Evolutionary conservation across 768 basidiomycete species (phyloP).

Genomic region (Lactifluus rugatus): DNA sequence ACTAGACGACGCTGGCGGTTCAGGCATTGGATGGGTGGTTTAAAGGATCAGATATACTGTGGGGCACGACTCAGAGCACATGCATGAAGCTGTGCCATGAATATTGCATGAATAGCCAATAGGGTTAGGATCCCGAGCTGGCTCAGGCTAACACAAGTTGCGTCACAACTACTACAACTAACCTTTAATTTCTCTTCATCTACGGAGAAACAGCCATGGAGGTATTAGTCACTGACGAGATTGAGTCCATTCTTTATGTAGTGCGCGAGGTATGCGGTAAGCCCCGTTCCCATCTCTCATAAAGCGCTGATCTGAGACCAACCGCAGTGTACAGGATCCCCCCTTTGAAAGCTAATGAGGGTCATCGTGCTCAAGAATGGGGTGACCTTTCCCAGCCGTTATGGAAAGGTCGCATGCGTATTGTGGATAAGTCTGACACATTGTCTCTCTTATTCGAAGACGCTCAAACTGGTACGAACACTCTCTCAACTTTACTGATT

Average conservation of each 20-base stretch:
- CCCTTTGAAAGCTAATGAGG: constrained; percentile 74
- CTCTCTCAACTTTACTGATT: background rate
- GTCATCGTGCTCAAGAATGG: constrained; percentile 90
- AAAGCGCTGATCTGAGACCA: constrained; percentile 14
- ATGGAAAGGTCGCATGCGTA: constrained; percentile 87
- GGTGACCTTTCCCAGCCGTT: constrained; percentile 73
- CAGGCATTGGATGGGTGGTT: constrained; percentile 28
- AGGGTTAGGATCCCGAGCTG: background rate
- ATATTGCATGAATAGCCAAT: too few relatives aligned
- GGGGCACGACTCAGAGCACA: too few relatives aligned
- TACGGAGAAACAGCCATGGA: constrained; percentile 35
- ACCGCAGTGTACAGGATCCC: constrained; percentile 82
- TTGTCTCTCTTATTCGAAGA: constrained; percentile 77
- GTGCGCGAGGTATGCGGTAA: constrained; percentile 85
- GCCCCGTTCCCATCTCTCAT: constrained; percentile 7
- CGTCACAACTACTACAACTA: background rate
- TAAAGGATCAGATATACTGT: too few relatives aligned
- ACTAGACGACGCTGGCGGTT: constrained; percentile 13
- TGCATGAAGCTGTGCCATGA: too few relatives aligned
- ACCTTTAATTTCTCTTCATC: background rate
- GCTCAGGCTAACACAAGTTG: too few relatives aligned
- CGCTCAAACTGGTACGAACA: constrained; percentile 53
- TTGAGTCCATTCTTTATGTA: constrained; percentile 84
- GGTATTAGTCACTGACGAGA: constrained; percentile 53
- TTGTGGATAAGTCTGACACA: constrained; percentile 64